Base-by-base conservation (phyloP, 1,284 basidiomycete genomes). In the Naganishia liquefaciens region DNA sequence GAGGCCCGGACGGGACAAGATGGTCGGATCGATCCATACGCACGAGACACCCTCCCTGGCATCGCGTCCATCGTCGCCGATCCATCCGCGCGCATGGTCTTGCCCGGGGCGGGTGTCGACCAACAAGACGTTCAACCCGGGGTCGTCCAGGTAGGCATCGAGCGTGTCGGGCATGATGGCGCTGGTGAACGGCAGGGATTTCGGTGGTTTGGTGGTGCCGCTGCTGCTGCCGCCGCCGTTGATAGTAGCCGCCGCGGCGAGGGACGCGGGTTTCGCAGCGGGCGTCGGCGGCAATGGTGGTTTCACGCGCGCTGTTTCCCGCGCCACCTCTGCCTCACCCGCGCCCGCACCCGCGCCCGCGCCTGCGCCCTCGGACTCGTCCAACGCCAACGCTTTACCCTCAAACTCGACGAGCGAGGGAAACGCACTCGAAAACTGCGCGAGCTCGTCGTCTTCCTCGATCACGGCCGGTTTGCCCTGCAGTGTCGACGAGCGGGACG, bases 1-100 rank as follows among this genome's bases (percentile, higher is more conserved):
- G 68, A 93, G 82, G 46, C 91, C 84, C 64, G 85, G 80, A 46
- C 90, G 84, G 65, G 81, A 74, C 40, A 95, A 80, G 3, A 93
- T 84, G 1, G 84, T 84, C 6, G 92, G 91, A 76, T 97, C 93
- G 42, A 97, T 83, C 79, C 92, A 95, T 2, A 93, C 87, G 0
- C 88, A 82, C 21, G 73, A 71, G 28, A 76, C 66, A 71, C 70
- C 37, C 58, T 55, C 54, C 72, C 69, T 51, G 10, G 39, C 3
- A 74, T 75, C 62, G 28, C 49, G 15, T n/a, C n/a, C n/a, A 7
- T 87, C 84, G 25, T 76, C 75, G 60, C 83, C 85, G 63, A 97
- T 88, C 68, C 88, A 87, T 60, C 88, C 89, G 10, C 74, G 79
- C 68, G 90, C 85, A 71, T 88, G 94, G 65, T 91, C 88, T 4